Percentiles rank a stretch among this genome's conserved stretches.
Conservation (phyloP, 108 stramenopile genomes). For the Licmophora abbreviata region DNA sequence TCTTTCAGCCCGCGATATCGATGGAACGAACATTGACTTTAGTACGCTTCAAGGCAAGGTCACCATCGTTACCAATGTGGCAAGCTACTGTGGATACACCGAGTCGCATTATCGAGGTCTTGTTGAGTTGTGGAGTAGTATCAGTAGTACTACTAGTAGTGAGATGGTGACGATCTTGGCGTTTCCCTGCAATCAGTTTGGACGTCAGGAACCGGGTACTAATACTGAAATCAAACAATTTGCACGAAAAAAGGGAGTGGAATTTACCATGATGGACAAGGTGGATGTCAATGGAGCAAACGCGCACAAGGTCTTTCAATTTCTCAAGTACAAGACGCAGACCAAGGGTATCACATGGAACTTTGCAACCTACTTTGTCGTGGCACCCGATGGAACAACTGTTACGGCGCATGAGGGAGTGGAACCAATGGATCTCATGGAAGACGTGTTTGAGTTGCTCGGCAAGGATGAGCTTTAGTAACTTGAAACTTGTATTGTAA, state of each 20-base stretch:
- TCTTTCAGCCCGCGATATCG: conserved; percentile 77
- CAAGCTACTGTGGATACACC: conserved; percentile 76
- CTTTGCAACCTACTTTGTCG: conserved; percentile 73
- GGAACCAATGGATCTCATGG: conserved; percentile 49
- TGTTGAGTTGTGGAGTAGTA: conserved; percentile 32
- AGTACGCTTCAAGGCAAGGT: conserved; percentile 58
- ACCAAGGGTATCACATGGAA: conserved; percentile 59
- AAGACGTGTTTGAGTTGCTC: conserved; percentile 23
- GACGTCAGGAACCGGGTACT: conserved; percentile 66
- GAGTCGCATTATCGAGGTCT: conserved; percentile 71
- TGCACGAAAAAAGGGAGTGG: conserved; percentile 50
- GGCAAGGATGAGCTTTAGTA: conserved; percentile 28
- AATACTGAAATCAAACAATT: conserved; percentile 51
- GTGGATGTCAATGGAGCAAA: conserved; percentile 72
- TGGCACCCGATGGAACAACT: conserved; percentile 39
- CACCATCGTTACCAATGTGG: conserved; percentile 73
- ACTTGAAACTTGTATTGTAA: background rate
- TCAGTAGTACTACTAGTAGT: conserved; percentile 24
- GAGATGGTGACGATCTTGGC: conserved; percentile 33
- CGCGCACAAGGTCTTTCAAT: conserved; percentile 60
- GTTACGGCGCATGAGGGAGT: conserved; percentile 47
- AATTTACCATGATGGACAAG: conserved; percentile 85
- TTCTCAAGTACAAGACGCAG: conserved; percentile 57
- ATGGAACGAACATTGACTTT: conserved; percentile 48
- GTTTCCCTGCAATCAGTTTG: conserved; percentile 89